Evolutionary conservation across 441 rosid species (phyloP).

Genomic region (Omphalea diandra): DNA sequence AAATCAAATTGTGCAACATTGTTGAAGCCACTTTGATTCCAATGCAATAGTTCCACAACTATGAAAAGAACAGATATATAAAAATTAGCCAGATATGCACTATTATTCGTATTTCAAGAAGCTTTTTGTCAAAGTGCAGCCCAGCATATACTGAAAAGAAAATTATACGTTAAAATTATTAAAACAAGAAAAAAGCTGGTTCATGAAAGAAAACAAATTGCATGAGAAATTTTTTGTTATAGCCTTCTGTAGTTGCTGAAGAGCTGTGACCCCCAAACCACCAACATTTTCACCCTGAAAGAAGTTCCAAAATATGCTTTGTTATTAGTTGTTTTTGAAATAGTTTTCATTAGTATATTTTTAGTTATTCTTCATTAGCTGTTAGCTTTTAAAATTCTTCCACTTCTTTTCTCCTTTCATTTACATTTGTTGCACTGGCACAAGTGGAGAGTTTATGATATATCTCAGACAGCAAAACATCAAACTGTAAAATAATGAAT

Average conservation of each 20-base stretch:
- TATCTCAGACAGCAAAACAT: not conserved
- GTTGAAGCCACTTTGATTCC: not conserved
- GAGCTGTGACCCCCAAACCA: conserved; percentile 40
- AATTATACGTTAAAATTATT: not conserved
- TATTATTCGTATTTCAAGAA: not conserved
- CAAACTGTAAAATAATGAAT: conserved; percentile 4
- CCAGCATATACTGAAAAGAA: not conserved
- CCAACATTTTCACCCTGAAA: conserved; percentile 58
- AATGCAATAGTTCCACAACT: no score
- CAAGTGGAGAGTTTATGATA: not conserved
- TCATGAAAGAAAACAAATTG: conserved; percentile 16
- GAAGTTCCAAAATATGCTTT: conserved; percentile 2
- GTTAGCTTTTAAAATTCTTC: no score
- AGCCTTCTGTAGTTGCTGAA: conserved; percentile 62
- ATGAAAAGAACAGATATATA: not conserved
- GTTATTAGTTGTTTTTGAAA: no score
- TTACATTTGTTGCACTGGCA: not conserved
- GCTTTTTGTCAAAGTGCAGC: not conserved
- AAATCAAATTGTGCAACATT: not conserved
- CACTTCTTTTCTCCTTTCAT: not conserved
- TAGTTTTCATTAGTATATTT: no score
- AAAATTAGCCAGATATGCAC: not conserved
- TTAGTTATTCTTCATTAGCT: not conserved
- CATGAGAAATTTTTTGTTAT: conserved; percentile 58
- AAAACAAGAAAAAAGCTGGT: not conserved